Conservation (phyloP, 73 alveolate genomes). For the Paramecium sexaurelia region DNA sequence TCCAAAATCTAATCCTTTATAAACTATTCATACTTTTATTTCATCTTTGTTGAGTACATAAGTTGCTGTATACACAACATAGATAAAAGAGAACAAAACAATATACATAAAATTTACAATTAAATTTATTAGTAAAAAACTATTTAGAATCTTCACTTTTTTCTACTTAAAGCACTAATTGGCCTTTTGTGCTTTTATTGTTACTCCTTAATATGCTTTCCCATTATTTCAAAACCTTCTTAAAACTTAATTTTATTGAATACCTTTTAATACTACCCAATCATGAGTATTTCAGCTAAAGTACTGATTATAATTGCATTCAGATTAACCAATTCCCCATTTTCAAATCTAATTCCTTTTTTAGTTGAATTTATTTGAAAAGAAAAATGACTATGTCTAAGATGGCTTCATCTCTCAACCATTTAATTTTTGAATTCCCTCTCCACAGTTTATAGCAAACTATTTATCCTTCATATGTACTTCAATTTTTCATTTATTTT, state of each 20-base stretch:
- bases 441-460: slow-evolving; percentile 66
- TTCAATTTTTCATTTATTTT: slow-evolving; percentile 23
- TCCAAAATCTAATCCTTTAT: neutral
- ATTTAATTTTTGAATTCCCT: slow-evolving; percentile 55
- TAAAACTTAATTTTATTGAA: neutral
- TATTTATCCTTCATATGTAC: slow-evolving; percentile 67
- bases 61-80: slow-evolving; percentile 17
- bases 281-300: slow-evolving; percentile 69
- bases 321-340: slow-evolving; percentile 68
- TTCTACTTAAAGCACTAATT: slow-evolving; percentile 43
- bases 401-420: slow-evolving; percentile 70
- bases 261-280: slow-evolving; percentile 72
- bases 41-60: neutral
- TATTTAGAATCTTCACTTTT: neutral
- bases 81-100: neutral
- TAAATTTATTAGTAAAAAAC: neutral
- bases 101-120: neutral
- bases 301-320: slow-evolving; percentile 56
- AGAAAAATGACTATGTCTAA: slow-evolving; percentile 65
- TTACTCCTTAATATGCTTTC: neutral
- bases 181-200: slow-evolving; percentile 20
- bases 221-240: slow-evolving; percentile 65
- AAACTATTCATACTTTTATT: neutral
- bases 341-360: slow-evolving; percentile 71
- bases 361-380: slow-evolving; percentile 46